Conservation (phyloP, 176 grass and related monocot genomes). For the Hyparrhenia diplandra region DNA sequence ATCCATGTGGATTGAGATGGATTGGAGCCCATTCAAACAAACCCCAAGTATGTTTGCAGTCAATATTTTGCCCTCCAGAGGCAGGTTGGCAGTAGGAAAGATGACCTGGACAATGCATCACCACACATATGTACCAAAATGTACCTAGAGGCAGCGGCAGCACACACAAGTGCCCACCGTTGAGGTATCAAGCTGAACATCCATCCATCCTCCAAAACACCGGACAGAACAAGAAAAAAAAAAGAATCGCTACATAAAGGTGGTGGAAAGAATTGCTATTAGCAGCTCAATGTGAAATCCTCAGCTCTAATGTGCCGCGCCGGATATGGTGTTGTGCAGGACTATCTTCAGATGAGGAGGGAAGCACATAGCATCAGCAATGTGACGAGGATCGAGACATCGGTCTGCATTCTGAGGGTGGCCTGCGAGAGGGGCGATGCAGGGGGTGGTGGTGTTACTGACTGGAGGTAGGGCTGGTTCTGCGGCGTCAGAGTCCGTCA, state of each 20-base stretch:
- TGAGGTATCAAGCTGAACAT: conserved; percentile 36
- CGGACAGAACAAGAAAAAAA: conserved; percentile 11
- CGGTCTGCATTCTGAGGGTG: background rate
- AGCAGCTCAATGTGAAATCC: conserved; percentile 12
- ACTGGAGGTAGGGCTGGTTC: conserved; percentile 58
- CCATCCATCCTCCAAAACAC: conserved; percentile 30
- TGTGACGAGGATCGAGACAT: conserved; percentile 4
- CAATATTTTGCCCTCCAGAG: background rate
- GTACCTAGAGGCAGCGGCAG: conserved; percentile 20
- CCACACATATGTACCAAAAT: conserved; percentile 53
- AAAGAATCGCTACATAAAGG: conserved; percentile 40
- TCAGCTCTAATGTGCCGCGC: conserved; percentile 6
- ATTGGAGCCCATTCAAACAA: no score
- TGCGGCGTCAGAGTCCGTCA: conserved; percentile 40
- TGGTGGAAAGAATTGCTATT: conserved; percentile 32
- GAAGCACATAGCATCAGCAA: conserved; percentile 37
- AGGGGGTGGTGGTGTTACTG: conserved; percentile 8
- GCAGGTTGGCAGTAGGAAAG: background rate
- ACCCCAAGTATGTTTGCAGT: background rate
- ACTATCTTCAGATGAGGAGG: conserved; percentile 46
- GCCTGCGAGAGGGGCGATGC: conserved; percentile 20
- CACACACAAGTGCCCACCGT: conserved; percentile 2
- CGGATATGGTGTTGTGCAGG: background rate
- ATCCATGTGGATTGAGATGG: no score
- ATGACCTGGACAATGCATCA: conserved; percentile 15